phyloP scores from a whole-genome alignment of 192 early-diverging fungal species.

The Backusella circina region DNA sequence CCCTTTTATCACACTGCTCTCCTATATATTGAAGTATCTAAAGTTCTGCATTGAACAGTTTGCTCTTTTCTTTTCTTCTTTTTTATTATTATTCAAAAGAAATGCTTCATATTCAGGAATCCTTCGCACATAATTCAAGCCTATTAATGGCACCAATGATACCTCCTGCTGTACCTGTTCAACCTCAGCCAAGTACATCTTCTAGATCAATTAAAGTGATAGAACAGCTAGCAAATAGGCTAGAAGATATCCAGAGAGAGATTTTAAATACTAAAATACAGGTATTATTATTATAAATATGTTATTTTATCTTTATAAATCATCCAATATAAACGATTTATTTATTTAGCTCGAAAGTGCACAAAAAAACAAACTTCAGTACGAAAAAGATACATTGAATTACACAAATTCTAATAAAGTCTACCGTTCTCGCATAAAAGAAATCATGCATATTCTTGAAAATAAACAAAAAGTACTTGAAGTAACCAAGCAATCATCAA shows the following conservation, averaged over 20 bases:
- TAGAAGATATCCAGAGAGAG: background rate
- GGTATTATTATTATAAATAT: background rate
- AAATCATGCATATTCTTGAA: constrained; percentile 32
- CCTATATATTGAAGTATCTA: background rate
- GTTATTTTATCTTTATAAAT: background rate
- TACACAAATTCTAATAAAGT: constrained; percentile 22
- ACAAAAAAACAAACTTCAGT: constrained; percentile 3
- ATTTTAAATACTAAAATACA: constrained; percentile 4
- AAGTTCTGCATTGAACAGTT: background rate
- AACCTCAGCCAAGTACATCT: constrained; percentile 9
- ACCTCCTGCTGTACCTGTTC: background rate
- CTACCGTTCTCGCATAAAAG: constrained; percentile 19
- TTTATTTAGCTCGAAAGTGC: constrained; percentile 9
- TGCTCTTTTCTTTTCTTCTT: background rate
- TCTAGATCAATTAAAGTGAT: constrained; percentile 8
- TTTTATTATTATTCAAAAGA: background rate
- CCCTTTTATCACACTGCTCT: background rate
- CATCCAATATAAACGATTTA: background rate
- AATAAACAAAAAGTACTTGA: constrained; percentile 28
- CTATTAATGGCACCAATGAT: background rate
- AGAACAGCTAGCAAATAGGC: background rate
- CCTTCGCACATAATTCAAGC: background rate
- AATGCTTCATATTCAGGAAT: constrained; percentile 11
- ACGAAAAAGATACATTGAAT: constrained; percentile 4
- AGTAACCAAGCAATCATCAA: constrained; percentile 17